A percentile compares a stretch with the other conserved stretches of the same genome.
Conservation (phyloP, 208 protist species). For the Leishmania martiniquensis region DNA sequence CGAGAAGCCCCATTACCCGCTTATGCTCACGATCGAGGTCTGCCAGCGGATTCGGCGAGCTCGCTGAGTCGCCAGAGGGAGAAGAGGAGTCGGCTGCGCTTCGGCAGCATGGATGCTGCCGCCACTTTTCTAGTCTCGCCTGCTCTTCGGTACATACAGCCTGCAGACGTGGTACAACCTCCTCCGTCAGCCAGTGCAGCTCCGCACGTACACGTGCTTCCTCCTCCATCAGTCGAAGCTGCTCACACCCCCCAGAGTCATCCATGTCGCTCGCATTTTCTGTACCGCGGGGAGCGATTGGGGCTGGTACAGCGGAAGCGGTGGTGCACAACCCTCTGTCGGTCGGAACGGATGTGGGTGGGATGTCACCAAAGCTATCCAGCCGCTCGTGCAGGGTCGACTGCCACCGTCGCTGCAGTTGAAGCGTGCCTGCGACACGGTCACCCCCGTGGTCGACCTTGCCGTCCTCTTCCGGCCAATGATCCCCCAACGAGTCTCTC, state of each 20-base stretch:
- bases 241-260: constrained; percentile 2
- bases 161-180: constrained; percentile 7
- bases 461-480: neutral
- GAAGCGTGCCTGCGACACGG: neutral
- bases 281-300: neutral
- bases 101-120: neutral
- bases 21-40: neutral
- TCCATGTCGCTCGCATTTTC: neutral
- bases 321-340: neutral
- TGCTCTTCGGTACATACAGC: neutral
- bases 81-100: neutral
- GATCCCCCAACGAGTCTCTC: neutral
- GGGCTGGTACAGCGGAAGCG: neutral
- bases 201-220: constrained; percentile 23
- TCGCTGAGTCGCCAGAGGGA: neutral
- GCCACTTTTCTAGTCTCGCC: neutral
- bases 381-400: constrained; percentile 5
- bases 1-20: neutral
- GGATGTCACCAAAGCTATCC: neutral
- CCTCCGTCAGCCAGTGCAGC: constrained; percentile 12
- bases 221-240: constrained; percentile 5
- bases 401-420: constrained; percentile 13
- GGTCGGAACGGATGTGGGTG: neutral
- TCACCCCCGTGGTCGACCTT: neutral
- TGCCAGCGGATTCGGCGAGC: neutral